These are phyloP conservation scores for Helianthus tuberosus DNA, from an alignment of 129 eudicot species.

Conservation along the genomic window DNA sequence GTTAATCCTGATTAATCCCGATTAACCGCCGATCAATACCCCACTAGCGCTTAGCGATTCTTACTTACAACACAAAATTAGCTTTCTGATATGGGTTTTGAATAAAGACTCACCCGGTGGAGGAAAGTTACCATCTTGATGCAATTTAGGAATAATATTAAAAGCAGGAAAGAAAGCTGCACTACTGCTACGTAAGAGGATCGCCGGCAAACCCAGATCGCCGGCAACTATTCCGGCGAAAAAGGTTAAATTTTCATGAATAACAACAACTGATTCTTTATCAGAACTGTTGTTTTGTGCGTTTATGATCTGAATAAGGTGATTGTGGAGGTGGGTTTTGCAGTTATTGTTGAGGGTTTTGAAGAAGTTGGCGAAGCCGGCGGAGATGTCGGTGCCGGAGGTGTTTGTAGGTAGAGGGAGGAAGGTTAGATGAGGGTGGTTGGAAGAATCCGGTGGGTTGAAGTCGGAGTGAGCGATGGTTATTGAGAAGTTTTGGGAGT, in stretches of 20 bases:
- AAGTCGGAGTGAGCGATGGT: background rate
- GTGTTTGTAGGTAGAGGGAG: conserved; percentile 1
- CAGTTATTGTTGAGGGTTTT: conserved; percentile 28
- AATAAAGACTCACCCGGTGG: conserved; percentile 18
- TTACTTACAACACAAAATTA: no score
- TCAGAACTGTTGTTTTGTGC: conserved; percentile 5
- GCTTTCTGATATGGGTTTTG: no score
- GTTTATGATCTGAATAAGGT: conserved; percentile 11
- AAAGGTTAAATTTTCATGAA: conserved; percentile 29
- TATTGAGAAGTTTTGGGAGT: background rate
- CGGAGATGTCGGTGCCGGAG: conserved; percentile 11
- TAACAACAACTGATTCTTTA: conserved; percentile 18
- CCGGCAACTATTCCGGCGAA: conserved; percentile 30
- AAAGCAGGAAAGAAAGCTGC: conserved; percentile 24
- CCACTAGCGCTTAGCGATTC: no score
- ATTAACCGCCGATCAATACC: no score
- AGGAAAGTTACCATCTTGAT: conserved; percentile 29
- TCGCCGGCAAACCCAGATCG: conserved; percentile 31
- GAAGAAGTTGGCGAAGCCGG: conserved; percentile 8
- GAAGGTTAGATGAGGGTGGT: background rate
- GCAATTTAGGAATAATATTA: conserved; percentile 25
- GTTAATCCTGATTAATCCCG: no score
- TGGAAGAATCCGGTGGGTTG: background rate
- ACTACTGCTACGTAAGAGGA: conserved; percentile 29
- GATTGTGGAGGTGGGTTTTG: conserved; percentile 21